phyloP scores from a whole-genome alignment of 129 eudicot species.

The Chrysanthemum lavandulifolium region DNA sequence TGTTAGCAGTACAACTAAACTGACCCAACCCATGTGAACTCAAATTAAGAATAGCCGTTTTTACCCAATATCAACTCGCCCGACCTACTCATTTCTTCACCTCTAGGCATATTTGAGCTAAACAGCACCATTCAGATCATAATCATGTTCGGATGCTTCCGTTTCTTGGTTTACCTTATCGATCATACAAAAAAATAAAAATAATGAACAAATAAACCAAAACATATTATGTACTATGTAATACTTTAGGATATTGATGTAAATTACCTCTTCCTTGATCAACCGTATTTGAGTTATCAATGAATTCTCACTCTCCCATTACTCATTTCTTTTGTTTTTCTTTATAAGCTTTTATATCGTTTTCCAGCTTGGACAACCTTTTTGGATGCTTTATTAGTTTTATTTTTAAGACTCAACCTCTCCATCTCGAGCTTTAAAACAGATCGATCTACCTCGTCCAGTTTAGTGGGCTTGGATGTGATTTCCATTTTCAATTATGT shows the following conservation, averaged over 20 bases:
- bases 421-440: slow-evolving; percentile 93
- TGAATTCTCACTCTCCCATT: slow-evolving; percentile 79
- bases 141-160: slow-evolving; percentile 96
- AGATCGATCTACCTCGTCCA: slow-evolving; percentile 85
- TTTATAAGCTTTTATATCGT: slow-evolving; percentile 62
- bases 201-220: not conserved
- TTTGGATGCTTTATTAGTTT: slow-evolving; percentile 77
- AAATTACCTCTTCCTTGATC: slow-evolving; percentile 79
- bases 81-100: no score
- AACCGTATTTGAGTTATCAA: slow-evolving; percentile 74
- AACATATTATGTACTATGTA: not conserved
- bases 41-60: no score
- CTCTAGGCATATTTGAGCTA: slow-evolving; percentile 66
- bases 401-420: slow-evolving; percentile 71
- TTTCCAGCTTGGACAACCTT: slow-evolving; percentile 78
- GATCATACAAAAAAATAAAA: slow-evolving; percentile 42
- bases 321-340: slow-evolving; percentile 68
- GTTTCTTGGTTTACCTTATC: slow-evolving; percentile 95
- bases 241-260: not conserved
- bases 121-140: slow-evolving; percentile 85
- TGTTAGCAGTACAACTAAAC: no score
- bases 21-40: no score
- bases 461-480: slow-evolving; percentile 88
- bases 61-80: no score
- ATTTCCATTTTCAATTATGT: slow-evolving; percentile 93